Percentiles rank a stretch among this genome's conserved stretches.
Evolutionary conservation across 257 asterid species (phyloP).

Genomic region (Solanum appendiculatum): DNA sequence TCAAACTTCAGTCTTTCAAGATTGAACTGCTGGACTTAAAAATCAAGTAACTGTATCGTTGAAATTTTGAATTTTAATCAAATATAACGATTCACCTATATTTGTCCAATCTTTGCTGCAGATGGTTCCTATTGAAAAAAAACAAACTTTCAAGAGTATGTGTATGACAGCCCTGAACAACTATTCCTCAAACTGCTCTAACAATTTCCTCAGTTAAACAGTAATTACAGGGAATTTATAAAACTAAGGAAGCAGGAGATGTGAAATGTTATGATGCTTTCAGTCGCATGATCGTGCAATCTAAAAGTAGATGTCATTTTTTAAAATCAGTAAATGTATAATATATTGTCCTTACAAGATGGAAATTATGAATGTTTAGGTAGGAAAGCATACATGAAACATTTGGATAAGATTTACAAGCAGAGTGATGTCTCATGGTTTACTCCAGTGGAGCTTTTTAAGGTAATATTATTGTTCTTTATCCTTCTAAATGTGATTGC

Average conservation of each 20-base stretch:
- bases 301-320: neutral
- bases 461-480: slow-evolving; percentile 33
- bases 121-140: neutral
- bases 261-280: neutral
- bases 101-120: neutral
- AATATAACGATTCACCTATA: neutral
- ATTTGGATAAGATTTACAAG: slow-evolving; percentile 80
- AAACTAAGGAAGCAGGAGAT: neutral
- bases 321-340: neutral
- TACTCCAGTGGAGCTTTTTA: slow-evolving; percentile 96
- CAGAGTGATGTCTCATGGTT: slow-evolving; percentile 92
- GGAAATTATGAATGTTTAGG: slow-evolving; percentile 33
- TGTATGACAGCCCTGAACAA: neutral
- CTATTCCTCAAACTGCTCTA: neutral
- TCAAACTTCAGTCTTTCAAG: neutral
- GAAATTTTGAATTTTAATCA: neutral
- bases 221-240: neutral
- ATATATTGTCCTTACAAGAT: neutral
- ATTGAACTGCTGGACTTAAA: neutral
- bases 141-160: neutral
- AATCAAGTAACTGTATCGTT: neutral
- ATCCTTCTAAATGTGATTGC: neutral
- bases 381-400: slow-evolving; percentile 68
- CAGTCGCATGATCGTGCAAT: neutral
- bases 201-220: neutral